Percentiles rank a stretch among this genome's conserved stretches.
Conservation (phyloP, 23 red algal genomes). For the Pyropia haitanensis region DNA sequence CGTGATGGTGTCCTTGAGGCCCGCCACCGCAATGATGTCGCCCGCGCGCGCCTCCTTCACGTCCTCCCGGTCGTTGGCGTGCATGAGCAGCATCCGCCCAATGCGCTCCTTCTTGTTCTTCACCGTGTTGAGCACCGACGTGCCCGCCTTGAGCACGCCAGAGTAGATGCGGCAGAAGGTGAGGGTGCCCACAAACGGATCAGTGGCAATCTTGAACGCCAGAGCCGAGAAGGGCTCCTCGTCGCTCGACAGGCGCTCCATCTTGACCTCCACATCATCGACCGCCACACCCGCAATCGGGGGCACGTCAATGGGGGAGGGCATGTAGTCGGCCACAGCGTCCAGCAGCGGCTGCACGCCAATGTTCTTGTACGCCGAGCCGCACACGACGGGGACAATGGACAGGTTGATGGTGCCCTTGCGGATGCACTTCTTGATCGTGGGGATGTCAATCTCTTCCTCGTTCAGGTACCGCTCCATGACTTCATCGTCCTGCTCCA, state of each 20-base stretch:
- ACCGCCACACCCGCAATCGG: slow-evolving; percentile 66
- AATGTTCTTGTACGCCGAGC: slow-evolving; percentile 99
- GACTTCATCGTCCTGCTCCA: slow-evolving; percentile 91
- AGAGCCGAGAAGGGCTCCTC: slow-evolving; percentile 89
- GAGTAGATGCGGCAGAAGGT: slow-evolving; percentile 97
- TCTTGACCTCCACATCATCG: slow-evolving; percentile 45
- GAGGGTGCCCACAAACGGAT: slow-evolving; percentile 92
- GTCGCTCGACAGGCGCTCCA: slow-evolving; percentile 62
- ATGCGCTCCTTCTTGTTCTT: slow-evolving; percentile 93
- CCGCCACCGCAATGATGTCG: slow-evolving; percentile 93
- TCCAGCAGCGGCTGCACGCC: slow-evolving; percentile 97
- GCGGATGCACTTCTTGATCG: slow-evolving; percentile 58
- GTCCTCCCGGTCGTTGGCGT: slow-evolving; percentile 96
- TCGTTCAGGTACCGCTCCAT: slow-evolving; percentile 81
- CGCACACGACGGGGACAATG: slow-evolving; percentile 91
- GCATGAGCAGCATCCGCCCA: slow-evolving; percentile 94
- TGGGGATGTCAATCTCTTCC: slow-evolving; percentile 47
- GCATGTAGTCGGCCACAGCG: slow-evolving; percentile 94
- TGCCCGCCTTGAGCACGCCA: slow-evolving; percentile 73
- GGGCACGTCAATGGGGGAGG: slow-evolving; percentile 81
- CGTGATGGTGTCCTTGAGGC: slow-evolving; percentile 96
- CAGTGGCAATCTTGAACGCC: slow-evolving; percentile 97
- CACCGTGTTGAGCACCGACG: slow-evolving; percentile 73
- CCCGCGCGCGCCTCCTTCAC: slow-evolving; percentile 82
- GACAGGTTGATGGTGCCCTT: slow-evolving; percentile 80